A percentile compares a stretch with the other conserved stretches of the same genome.
These are phyloP conservation scores for Fusarium protoensiforme DNA, from an alignment of 2,329 filamentous ascomycete species.

Conservation along the genomic window DNA sequence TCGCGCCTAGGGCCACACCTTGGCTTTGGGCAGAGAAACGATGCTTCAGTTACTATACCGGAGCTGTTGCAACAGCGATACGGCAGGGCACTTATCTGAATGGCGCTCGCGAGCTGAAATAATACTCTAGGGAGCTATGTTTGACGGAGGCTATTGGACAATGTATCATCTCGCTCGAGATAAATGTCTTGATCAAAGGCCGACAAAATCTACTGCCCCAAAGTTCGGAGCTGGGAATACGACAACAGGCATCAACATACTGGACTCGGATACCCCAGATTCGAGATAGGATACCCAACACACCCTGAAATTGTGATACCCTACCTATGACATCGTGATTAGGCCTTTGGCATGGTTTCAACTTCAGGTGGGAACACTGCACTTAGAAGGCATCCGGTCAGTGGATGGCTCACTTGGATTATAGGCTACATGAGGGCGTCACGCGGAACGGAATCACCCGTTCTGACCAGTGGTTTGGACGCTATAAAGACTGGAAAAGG, in stretches of 20 bases:
- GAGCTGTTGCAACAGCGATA: neutral
- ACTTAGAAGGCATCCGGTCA: neutral
- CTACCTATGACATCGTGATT: neutral
- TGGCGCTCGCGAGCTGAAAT: neutral
- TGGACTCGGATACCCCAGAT: neutral
- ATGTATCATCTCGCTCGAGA: neutral
- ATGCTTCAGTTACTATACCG: neutral
- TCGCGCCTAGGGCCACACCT: neutral
- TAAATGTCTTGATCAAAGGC: neutral
- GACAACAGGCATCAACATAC: neutral
- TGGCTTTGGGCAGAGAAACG: neutral
- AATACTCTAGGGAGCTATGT: neutral
- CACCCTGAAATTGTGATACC: neutral
- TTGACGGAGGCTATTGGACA: too few relatives aligned
- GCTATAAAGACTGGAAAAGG: neutral
- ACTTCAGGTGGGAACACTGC: too few relatives aligned
- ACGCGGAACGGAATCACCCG: neutral
- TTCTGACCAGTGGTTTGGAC: neutral
- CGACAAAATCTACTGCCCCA: neutral
- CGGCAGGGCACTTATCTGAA: neutral
- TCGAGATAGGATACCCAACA: fast-evolving
- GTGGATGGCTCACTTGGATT: neutral
- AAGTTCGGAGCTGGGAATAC: neutral
- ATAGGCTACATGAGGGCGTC: neutral
- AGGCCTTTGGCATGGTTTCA: neutral